These are phyloP conservation scores for Pilasporangium apinafurcum DNA, from an alignment of 352 stramenopile genomes.

Conservation along the genomic window DNA sequence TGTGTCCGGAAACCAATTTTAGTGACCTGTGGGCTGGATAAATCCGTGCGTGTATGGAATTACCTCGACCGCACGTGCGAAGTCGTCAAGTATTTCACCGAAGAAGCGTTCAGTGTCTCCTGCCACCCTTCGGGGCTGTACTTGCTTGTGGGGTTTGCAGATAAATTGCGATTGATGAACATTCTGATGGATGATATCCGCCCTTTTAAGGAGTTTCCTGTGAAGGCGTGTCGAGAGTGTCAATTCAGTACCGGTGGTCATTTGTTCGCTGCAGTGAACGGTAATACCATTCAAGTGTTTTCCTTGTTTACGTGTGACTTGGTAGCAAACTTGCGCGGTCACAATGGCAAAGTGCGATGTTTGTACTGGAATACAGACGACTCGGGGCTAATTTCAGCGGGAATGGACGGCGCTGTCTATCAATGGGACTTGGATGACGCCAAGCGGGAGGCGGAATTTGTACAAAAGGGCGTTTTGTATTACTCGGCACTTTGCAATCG, in stretches of 20 bases:
- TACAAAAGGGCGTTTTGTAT: slow-evolving; percentile 91
- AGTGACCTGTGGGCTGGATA: slow-evolving; percentile 87
- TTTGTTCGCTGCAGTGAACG: slow-evolving; percentile 91
- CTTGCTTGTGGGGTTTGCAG: slow-evolving; percentile 85
- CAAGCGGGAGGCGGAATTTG: slow-evolving; percentile 89
- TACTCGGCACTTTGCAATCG: slow-evolving; percentile 82
- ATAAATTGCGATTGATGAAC: slow-evolving; percentile 89
- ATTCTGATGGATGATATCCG: slow-evolving; percentile 91
- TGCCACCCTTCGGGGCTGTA: slow-evolving; percentile 90
- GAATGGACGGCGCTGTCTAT: slow-evolving; percentile 92
- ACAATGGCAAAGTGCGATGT: slow-evolving; percentile 90
- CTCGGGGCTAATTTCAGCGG: slow-evolving; percentile 80
- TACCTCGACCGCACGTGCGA: slow-evolving; percentile 87
- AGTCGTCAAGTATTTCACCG: slow-evolving; percentile 82
- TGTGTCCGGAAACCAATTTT: slow-evolving; percentile 90
- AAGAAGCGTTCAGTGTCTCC: slow-evolving; percentile 86
- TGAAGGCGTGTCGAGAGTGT: slow-evolving; percentile 80
- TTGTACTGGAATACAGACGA: slow-evolving; percentile 87
- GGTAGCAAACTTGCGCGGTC: slow-evolving; percentile 85
- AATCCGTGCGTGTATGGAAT: slow-evolving; percentile 91
- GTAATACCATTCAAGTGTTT: slow-evolving; percentile 91
- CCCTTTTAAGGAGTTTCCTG: slow-evolving; percentile 76
- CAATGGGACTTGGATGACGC: slow-evolving; percentile 90
- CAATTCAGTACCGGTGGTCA: slow-evolving; percentile 86
- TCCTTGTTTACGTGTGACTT: slow-evolving; percentile 90